phyloP scores from a whole-genome alignment of 352 stramenopile genomes.

The Phytophthora cajani region DNA sequence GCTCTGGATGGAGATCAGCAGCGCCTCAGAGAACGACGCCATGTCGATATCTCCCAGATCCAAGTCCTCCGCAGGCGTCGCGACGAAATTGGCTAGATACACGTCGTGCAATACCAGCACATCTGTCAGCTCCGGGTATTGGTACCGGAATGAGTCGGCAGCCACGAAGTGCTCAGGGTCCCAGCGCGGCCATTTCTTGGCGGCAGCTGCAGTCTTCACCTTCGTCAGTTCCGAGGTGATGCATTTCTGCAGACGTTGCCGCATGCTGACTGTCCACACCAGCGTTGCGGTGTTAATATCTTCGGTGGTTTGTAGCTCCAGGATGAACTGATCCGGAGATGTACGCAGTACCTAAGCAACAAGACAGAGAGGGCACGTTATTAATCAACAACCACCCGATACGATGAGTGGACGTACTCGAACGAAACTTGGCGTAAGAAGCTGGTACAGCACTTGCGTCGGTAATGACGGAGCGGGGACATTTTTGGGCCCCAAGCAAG shows the following conservation, averaged over 20 bases:
- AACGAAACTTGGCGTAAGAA: constrained; percentile 82
- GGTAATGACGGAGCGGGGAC: constrained; percentile 19
- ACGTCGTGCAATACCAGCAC: constrained; percentile 83
- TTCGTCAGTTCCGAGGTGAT: constrained; percentile 65
- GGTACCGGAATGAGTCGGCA: constrained; percentile 85
- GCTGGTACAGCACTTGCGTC: constrained; percentile 75
- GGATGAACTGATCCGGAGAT: constrained; percentile 70
- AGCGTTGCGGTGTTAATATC: constrained; percentile 73
- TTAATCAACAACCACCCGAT: no score
- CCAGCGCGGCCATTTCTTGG: constrained; percentile 77
- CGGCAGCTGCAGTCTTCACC: constrained; percentile 60
- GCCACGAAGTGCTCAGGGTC: constrained; percentile 87
- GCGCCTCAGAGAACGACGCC: constrained; percentile 74
- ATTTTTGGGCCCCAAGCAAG: constrained; percentile 58
- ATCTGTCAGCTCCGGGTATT: constrained; percentile 78
- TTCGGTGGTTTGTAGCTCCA: constrained; percentile 60
- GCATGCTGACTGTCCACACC: constrained; percentile 83
- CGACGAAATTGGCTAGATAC: constrained; percentile 86
- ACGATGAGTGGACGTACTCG: constrained; percentile 42
- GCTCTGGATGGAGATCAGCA: constrained; percentile 86
- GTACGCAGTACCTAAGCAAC: constrained; percentile 56
- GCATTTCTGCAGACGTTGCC: constrained; percentile 58
- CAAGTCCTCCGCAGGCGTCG: constrained; percentile 45
- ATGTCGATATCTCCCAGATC: constrained; percentile 78
- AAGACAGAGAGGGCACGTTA: neutral